Evolutionary conservation across 164 flowering plant species (phyloP).

Genomic region (Saururus chinensis): DNA sequence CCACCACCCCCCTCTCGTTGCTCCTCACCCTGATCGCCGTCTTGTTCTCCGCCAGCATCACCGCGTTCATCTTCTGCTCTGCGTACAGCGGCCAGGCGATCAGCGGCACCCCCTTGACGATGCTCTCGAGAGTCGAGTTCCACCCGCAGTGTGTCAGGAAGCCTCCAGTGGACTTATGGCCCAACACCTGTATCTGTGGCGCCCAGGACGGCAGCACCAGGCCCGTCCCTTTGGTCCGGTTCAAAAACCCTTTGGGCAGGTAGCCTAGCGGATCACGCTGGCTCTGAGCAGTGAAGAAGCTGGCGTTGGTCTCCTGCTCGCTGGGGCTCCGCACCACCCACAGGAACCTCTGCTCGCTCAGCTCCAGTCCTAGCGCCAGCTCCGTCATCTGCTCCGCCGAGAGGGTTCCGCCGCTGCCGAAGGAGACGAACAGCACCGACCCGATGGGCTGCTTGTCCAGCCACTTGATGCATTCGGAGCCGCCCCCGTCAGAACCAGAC

Average conservation of each 20-base stretch:
- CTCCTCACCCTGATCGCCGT: conserved; percentile 28
- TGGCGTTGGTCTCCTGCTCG: too few species aligned
- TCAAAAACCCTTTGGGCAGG: too few species aligned
- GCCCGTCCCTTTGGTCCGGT: too few species aligned
- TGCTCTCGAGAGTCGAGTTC: conserved; percentile 45
- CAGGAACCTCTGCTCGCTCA: too few species aligned
- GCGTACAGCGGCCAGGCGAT: conserved; percentile 75
- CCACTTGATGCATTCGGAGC: conserved; percentile 22
- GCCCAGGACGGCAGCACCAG: conserved; percentile 38
- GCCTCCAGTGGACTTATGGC: conserved; percentile 32
- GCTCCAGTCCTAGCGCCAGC: conserved; percentile 32
- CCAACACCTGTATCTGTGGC: conserved; percentile 37
- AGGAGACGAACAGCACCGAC: conserved; percentile 26
- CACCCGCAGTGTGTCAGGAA: conserved; percentile 51
- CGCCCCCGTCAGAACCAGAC: not conserved
- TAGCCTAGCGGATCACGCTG: conserved; percentile 9
- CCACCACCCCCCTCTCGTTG: conserved; percentile 20
- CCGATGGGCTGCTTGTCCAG: conserved; percentile 28
- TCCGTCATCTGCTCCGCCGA: conserved; percentile 20
- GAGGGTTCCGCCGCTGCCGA: conserved; percentile 41
- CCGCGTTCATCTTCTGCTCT: conserved; percentile 53
- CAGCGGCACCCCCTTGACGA: conserved; percentile 41
- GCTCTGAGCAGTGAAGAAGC: conserved; percentile 10
- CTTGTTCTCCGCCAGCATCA: conserved; percentile 20
- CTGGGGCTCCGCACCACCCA: too few species aligned